phyloP scores from a whole-genome alignment of 805 yeast genomes.

The Cyberlindnera mississippiensis region DNA sequence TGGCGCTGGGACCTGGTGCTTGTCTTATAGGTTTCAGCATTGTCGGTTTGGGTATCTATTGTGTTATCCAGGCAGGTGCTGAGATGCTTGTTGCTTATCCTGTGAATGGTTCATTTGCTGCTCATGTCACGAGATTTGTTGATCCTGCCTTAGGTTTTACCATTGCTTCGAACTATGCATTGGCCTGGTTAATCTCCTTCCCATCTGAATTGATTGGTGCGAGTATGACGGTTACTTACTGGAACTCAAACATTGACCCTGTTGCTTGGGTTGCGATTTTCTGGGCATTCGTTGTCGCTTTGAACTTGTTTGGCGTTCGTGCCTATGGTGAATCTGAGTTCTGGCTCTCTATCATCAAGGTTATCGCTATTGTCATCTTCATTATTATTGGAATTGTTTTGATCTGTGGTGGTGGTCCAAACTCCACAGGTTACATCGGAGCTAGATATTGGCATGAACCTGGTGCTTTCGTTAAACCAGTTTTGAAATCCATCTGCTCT shows the following conservation, averaged over 20 bases:
- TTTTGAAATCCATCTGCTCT: slow-evolving; percentile 65
- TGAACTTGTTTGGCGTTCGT: slow-evolving; percentile 50
- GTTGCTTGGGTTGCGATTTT: slow-evolving; percentile 60
- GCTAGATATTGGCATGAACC: slow-evolving; percentile 45
- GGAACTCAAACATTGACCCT: slow-evolving; percentile 45
- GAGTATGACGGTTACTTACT: slow-evolving; percentile 51
- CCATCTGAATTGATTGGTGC: slow-evolving; percentile 61
- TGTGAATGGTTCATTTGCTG: slow-evolving; percentile 49
- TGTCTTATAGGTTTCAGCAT: slow-evolving; percentile 52
- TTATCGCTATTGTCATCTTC: slow-evolving; percentile 43
- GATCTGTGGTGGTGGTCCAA: slow-evolving; percentile 44
- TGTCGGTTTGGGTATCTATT: slow-evolving; percentile 54
- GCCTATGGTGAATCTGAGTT: slow-evolving; percentile 56
- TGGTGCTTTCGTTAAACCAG: slow-evolving; percentile 51
- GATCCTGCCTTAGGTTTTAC: slow-evolving; percentile 57
- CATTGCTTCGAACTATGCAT: slow-evolving; percentile 48
- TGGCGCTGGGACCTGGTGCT: slow-evolving; percentile 62
- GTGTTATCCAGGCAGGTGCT: slow-evolving; percentile 58
- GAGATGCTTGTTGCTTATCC: slow-evolving; percentile 52
- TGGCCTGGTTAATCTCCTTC: slow-evolving; percentile 53
- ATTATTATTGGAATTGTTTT: slow-evolving; percentile 46
- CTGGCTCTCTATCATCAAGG: slow-evolving; percentile 41
- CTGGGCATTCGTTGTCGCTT: slow-evolving; percentile 41
- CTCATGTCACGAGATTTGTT: slow-evolving; percentile 47
- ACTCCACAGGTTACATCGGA: slow-evolving; percentile 38